Evolutionary conservation across 1,139 yeast genomes (phyloP).

Genomic region (Suhomyces guaymorum): DNA sequence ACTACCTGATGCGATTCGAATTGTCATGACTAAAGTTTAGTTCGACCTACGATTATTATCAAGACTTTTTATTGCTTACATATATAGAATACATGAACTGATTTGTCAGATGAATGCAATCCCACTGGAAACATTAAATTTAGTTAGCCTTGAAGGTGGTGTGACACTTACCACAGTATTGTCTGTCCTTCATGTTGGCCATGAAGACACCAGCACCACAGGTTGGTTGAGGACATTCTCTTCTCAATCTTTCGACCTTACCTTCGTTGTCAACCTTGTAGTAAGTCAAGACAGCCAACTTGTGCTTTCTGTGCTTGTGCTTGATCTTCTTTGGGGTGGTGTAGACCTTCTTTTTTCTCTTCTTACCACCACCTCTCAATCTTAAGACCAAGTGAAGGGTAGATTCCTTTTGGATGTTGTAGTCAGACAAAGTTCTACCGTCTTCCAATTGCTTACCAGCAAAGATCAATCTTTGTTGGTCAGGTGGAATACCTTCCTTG

Average conservation of each 20-base stretch:
- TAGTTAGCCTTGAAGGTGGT: slow-evolving; percentile 75
- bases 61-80: slow-evolving; percentile 5
- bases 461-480: slow-evolving; percentile 98
- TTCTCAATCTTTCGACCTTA: slow-evolving; percentile 97
- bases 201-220: slow-evolving; percentile 99
- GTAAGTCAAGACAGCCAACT: slow-evolving; percentile 98
- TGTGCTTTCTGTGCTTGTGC: slow-evolving; percentile 99
- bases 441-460: slow-evolving; percentile 99
- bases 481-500: slow-evolving; percentile 99
- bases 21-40: too few species aligned
- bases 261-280: slow-evolving; percentile 99
- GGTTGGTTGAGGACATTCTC: slow-evolving; percentile 91
- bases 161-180: slow-evolving; percentile 99
- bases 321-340: slow-evolving; percentile 99
- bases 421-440: slow-evolving; percentile 98
- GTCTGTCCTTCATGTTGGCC: slow-evolving; percentile 99
- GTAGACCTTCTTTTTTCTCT: slow-evolving; percentile 99
- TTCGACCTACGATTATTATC: too few species aligned
- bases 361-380: slow-evolving; percentile 99
- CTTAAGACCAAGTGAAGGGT: slow-evolving; percentile 96
- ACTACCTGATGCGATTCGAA: too few species aligned
- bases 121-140: slow-evolving; percentile 13
- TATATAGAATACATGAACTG: too few species aligned
- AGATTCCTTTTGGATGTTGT: slow-evolving; percentile 99
- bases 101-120: not conserved